Conservation (phyloP, 208 protist genomes). For the Crithidia fasciculata region DNA sequence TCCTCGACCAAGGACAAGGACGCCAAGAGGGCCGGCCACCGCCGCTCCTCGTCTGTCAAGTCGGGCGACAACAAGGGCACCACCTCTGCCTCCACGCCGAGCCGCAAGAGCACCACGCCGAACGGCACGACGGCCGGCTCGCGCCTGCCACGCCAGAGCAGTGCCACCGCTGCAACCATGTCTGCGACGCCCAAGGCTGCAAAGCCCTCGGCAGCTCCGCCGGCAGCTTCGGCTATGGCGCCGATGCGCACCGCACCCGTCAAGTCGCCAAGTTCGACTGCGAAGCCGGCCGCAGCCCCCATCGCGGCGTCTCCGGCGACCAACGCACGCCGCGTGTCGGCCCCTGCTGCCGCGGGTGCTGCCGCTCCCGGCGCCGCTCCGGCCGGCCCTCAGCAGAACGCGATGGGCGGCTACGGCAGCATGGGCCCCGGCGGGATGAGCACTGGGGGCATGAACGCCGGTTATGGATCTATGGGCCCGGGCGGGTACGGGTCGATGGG, state of each 20-base stretch:
- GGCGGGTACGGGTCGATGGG: slow-evolving; percentile 35
- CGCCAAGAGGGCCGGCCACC: slow-evolving; percentile 21
- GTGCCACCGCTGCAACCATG: neutral
- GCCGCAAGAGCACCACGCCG: slow-evolving; percentile 2
- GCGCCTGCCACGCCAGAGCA: slow-evolving; percentile 9
- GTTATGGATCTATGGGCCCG: slow-evolving; percentile 6
- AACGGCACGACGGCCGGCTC: slow-evolving; percentile 2
- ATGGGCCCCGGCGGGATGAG: slow-evolving; percentile 9
- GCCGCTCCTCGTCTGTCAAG: slow-evolving; percentile 20
- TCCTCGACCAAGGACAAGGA: slow-evolving; percentile 19
- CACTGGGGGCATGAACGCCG: slow-evolving; percentile 20
- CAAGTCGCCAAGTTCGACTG: neutral
- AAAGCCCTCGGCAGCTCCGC: neutral
- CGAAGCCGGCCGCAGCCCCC: neutral
- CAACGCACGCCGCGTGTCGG: neutral
- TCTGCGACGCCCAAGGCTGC: neutral
- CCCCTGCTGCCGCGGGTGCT: neutral
- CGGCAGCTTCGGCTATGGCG: neutral
- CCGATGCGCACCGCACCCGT: neutral
- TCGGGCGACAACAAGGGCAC: slow-evolving; percentile 9
- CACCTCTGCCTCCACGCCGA: neutral
- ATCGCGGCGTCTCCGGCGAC: neutral
- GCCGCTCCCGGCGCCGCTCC: neutral
- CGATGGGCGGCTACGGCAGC: slow-evolving; percentile 15
- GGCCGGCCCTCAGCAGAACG: slow-evolving; percentile 1